phyloP scores from a whole-genome alignment of 176 grass and related monocot genomes.

The Pontederia crassipes region DNA sequence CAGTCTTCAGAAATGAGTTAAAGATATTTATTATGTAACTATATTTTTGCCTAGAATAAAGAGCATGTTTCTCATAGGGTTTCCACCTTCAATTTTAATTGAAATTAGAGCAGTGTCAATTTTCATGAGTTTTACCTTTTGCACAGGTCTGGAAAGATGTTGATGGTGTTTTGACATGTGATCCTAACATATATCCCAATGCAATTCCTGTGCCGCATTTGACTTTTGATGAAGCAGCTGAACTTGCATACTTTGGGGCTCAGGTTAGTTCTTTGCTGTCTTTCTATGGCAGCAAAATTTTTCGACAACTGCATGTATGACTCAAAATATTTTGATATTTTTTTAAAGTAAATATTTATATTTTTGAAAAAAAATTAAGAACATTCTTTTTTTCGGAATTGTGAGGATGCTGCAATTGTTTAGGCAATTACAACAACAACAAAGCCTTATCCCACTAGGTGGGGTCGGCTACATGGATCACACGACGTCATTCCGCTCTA shows the following conservation, averaged over 20 bases:
- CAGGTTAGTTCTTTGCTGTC: slow-evolving; percentile 28
- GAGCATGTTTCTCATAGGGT: too few relatives aligned
- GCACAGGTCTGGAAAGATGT: slow-evolving; percentile 96
- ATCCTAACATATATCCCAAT: slow-evolving; percentile 81
- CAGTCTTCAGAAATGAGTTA: slow-evolving; percentile 12
- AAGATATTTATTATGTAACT: not conserved
- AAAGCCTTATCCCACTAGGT: too few relatives aligned
- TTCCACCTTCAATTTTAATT: not conserved
- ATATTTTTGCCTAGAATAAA: too few relatives aligned
- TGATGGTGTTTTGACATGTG: slow-evolving; percentile 91
- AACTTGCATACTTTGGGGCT: slow-evolving; percentile 95
- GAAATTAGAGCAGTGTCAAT: not conserved
- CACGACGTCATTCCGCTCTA: too few relatives aligned
- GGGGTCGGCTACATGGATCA: too few relatives aligned
- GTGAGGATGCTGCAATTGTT: too few relatives aligned
- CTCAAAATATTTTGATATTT: too few relatives aligned
- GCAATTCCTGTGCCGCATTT: slow-evolving; percentile 79
- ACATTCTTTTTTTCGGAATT: too few relatives aligned
- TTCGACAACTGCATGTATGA: not conserved
- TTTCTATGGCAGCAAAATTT: not conserved
- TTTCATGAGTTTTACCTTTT: not conserved
- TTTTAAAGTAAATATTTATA: too few relatives aligned
- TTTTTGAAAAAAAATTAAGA: too few relatives aligned
- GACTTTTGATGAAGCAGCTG: slow-evolving; percentile 97
- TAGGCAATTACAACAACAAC: too few relatives aligned